Evolutionary conservation across 768 basidiomycete genomes (phyloP).

Genomic region (Clitopilus hobsonii): DNA sequence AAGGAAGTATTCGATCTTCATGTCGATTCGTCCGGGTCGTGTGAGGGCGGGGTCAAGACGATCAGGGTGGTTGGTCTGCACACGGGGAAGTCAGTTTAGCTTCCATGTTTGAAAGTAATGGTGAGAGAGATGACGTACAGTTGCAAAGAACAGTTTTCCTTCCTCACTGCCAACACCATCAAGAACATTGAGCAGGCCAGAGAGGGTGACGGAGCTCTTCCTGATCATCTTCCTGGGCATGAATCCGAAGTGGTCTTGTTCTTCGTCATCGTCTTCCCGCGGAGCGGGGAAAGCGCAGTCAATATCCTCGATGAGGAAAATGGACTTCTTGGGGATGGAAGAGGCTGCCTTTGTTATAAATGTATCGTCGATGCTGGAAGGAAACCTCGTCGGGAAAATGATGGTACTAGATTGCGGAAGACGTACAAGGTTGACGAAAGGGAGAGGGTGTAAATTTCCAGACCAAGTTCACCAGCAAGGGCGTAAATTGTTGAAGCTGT

Average conservation of each 20-base stretch:
- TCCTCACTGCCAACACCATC: constrained; percentile 76
- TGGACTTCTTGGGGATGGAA: constrained; percentile 57
- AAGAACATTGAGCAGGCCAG: constrained; percentile 69
- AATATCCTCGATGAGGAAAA: constrained; percentile 79
- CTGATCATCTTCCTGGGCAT: constrained; percentile 14
- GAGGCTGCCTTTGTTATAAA: constrained; percentile 51
- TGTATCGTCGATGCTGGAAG: constrained; percentile 57
- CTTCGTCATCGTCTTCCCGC: constrained; percentile 28
- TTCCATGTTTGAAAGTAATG: background rate
- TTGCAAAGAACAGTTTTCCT: constrained; percentile 73
- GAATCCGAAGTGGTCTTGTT: background rate
- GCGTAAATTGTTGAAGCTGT: constrained; percentile 54
- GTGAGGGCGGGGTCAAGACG: constrained; percentile 68
- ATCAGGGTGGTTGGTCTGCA: constrained; percentile 56
- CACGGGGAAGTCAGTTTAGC: background rate
- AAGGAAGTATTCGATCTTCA: constrained; percentile 69
- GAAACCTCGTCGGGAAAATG: constrained; percentile 55
- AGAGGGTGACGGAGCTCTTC: constrained; percentile 44
- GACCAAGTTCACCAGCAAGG: constrained; percentile 59
- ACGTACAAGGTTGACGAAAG: constrained; percentile 44
- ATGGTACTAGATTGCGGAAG: no score
- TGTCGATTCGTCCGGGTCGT: constrained; percentile 75
- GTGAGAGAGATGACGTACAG: constrained; percentile 15
- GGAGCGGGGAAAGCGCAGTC: constrained; percentile 61
- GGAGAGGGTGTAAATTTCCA: constrained; percentile 77